Percentiles rank a stretch among this genome's conserved stretches.
These are phyloP conservation scores for Penicillium riverlandense DNA, from an alignment of 495 filamentous ascomycete species.

Conservation along the genomic window DNA sequence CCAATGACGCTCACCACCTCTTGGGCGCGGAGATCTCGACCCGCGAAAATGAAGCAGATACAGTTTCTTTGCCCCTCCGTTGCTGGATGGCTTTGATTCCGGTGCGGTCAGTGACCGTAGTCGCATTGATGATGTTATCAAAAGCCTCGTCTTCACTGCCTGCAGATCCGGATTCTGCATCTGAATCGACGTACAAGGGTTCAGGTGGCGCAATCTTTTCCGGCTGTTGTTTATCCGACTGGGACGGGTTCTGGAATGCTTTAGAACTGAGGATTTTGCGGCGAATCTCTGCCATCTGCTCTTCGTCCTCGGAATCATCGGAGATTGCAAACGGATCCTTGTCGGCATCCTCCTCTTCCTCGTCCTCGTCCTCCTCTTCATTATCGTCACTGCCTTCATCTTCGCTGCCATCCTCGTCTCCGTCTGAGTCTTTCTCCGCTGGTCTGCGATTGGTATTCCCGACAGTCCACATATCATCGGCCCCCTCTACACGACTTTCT, in stretches of 20 bases:
- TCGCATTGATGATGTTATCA: conserved; percentile 86
- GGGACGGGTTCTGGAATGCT: conserved; percentile 62
- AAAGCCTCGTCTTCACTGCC: conserved; percentile 66
- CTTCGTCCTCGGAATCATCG: conserved; percentile 71
- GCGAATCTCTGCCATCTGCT: conserved; percentile 88
- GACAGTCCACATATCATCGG: conserved; percentile 69
- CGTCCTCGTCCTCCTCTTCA: conserved; percentile 36
- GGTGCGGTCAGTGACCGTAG: conserved; percentile 73
- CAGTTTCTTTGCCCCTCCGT: conserved; percentile 32
- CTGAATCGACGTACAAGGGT: conserved; percentile 51
- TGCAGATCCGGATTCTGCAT: conserved; percentile 66
- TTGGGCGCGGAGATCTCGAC: conserved; percentile 53
- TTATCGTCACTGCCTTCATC: conserved; percentile 48
- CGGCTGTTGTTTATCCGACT: conserved; percentile 42
- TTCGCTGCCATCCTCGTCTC: conserved; percentile 42
- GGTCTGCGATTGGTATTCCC: conserved; percentile 74
- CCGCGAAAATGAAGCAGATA: conserved; percentile 57
- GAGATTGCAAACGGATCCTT: conserved; percentile 67
- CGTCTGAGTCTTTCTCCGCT: conserved; percentile 41
- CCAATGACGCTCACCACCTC: conserved; percentile 35
- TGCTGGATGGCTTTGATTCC: conserved; percentile 60
- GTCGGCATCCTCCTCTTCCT: conserved; percentile 42
- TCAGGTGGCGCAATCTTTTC: conserved; percentile 49
- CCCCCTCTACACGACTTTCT: conserved; percentile 58
- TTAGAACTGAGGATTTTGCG: conserved; percentile 79